Evolutionary conservation across 2,329 filamentous ascomycete genomes (phyloP).

Genomic region (Exophiala oligosperma): DNA sequence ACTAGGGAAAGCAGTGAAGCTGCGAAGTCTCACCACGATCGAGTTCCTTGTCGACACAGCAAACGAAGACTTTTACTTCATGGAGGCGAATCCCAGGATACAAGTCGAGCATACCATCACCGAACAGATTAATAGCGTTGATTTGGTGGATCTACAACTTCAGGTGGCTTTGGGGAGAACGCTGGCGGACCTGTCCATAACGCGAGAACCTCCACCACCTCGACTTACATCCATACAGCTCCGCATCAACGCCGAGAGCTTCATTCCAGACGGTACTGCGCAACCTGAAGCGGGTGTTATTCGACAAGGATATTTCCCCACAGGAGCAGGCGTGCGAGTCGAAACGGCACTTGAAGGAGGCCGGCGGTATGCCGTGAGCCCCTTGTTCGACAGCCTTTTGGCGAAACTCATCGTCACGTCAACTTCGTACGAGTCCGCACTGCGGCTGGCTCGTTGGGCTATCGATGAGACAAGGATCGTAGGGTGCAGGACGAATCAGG

Average conservation of each 20-base stretch:
- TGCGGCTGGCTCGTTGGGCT: constrained; percentile 55
- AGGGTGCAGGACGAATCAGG: constrained; percentile 57
- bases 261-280: constrained; percentile 21
- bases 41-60: constrained; percentile 98
- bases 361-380: constrained; percentile 45
- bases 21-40: constrained; percentile 96
- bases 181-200: constrained; percentile 17
- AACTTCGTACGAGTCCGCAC: constrained; percentile 51
- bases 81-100: constrained; percentile 61
- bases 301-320: constrained; percentile 45
- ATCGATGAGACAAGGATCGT: constrained; percentile 55
- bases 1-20: constrained; percentile 92
- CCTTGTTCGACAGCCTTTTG: constrained; percentile 59
- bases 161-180: constrained; percentile 37
- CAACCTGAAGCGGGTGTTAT: constrained; percentile 23
- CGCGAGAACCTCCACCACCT: constrained; percentile 17
- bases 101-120: constrained; percentile 65
- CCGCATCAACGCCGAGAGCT: constrained; percentile 24
- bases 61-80: constrained; percentile 78
- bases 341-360: constrained; percentile 53
- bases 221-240: constrained; percentile 24
- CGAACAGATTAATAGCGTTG: constrained; percentile 54
- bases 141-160: constrained; percentile 58
- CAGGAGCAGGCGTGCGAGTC: constrained; percentile 57
- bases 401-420: constrained; percentile 61